Conservation (phyloP, 805 yeast genomes). For the Wilhelminamyces savonicus region DNA sequence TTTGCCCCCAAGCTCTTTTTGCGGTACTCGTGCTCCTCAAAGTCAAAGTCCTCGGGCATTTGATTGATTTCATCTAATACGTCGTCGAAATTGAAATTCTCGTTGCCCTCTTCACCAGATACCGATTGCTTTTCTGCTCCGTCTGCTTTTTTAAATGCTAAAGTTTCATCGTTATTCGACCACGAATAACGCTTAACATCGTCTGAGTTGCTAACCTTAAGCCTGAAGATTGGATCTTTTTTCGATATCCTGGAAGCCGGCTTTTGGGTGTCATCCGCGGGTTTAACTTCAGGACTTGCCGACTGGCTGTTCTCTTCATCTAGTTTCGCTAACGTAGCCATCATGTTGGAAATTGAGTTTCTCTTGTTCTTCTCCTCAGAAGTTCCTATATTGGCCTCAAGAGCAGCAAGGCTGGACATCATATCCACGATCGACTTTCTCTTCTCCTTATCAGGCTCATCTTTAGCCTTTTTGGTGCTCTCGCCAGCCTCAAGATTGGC, state of each 20-base stretch:
- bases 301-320: too few relatives aligned
- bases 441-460: slow-evolving; percentile 8
- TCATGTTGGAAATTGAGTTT: slow-evolving; percentile 19
- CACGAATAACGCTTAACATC: slow-evolving; percentile 20
- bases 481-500: slow-evolving; percentile 5
- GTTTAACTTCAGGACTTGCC: too few relatives aligned
- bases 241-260: too few relatives aligned
- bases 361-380: slow-evolving; percentile 5
- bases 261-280: too few relatives aligned
- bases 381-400: slow-evolving; percentile 6
- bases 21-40: slow-evolving; percentile 19
- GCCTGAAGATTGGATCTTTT: too few relatives aligned
- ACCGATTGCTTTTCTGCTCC: slow-evolving; percentile 1
- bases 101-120: slow-evolving; percentile 2
- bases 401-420: slow-evolving; percentile 21
- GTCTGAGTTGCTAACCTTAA: too few relatives aligned
- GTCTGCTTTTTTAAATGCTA: slow-evolving; percentile 5
- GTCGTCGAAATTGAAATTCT: slow-evolving; percentile 17
- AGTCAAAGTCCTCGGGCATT: slow-evolving; percentile 34
- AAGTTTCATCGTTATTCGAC: slow-evolving; percentile 21
- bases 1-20: not conserved
- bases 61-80: slow-evolving; percentile 30
- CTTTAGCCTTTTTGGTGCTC: slow-evolving; percentile 2
- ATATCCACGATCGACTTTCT: slow-evolving; percentile 25
- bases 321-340: slow-evolving; percentile 11